Conservation (phyloP, 2,329 filamentous ascomycete genomes). For the Beauveria sp. region DNA sequence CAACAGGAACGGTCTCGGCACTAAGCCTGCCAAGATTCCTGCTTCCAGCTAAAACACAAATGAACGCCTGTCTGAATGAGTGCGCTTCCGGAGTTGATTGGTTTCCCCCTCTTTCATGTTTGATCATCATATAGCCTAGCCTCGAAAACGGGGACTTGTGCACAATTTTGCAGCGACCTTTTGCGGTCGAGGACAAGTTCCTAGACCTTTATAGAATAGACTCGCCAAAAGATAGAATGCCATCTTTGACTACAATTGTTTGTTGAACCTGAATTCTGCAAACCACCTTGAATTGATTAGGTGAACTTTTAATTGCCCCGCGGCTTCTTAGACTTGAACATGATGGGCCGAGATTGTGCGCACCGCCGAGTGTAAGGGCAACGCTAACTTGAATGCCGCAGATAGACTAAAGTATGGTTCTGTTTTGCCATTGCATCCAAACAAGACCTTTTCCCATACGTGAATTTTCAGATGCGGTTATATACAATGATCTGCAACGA, state of each 20-base stretch:
- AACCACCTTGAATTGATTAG: too few relatives aligned
- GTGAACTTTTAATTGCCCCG: too few relatives aligned
- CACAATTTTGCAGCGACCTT: neutral
- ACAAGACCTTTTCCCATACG: too few relatives aligned
- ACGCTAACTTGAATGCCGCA: too few relatives aligned
- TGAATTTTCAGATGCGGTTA: neutral
- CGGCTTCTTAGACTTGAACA: too few relatives aligned
- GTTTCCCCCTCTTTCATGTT: neutral
- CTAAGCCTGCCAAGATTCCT: slow-evolving; percentile 27
- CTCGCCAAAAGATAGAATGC: neutral
- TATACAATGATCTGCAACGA: neutral
- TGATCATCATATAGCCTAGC: slow-evolving; percentile 1
- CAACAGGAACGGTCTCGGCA: slow-evolving; percentile 82
- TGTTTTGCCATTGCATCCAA: too few relatives aligned
- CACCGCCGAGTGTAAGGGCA: too few relatives aligned
- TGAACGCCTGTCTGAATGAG: neutral
- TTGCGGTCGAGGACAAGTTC: neutral
- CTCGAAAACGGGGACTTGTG: neutral
- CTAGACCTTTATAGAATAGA: slow-evolving; percentile 4
- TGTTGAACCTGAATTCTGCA: neutral
- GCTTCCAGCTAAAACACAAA: neutral
- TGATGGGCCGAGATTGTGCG: too few relatives aligned
- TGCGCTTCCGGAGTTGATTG: neutral
- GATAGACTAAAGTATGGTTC: too few relatives aligned
- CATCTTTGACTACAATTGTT: neutral